Percentiles rank a stretch among this genome's conserved stretches.
Evolutionary conservation across 1,284 basidiomycete genomes (phyloP).

Genomic region (Ceratobasidium sp.): DNA sequence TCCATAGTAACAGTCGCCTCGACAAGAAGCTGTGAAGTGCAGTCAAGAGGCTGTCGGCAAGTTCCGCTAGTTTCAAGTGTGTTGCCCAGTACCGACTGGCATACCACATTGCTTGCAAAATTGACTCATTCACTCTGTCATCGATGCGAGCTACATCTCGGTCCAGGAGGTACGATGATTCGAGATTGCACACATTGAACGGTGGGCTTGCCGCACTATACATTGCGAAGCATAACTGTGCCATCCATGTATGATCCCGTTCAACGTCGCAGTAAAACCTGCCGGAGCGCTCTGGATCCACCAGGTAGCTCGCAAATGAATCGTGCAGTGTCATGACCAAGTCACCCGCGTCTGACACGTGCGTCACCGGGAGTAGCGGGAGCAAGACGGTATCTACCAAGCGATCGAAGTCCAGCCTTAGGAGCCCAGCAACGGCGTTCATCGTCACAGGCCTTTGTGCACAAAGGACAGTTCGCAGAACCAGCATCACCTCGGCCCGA

Average conservation of each 20-base stretch:
- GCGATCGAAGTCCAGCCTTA: neutral
- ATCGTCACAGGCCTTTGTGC: neutral
- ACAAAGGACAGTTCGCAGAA: neutral
- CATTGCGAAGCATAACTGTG: neutral
- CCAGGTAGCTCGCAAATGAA: too few species aligned
- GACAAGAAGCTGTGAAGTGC: neutral
- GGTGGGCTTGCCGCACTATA: neutral
- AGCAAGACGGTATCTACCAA: neutral
- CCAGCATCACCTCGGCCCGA: neutral
- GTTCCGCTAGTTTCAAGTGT: neutral
- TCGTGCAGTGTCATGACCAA: too few species aligned
- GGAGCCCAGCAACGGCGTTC: neutral
- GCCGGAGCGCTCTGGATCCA: too few species aligned
- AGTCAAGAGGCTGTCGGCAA: neutral
- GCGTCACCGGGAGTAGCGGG: too few species aligned
- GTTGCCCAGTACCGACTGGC: constrained; percentile 12
- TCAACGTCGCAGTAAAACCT: too few species aligned
- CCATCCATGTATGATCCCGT: neutral
- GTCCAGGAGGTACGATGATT: constrained; percentile 7
- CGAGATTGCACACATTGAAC: too few species aligned
- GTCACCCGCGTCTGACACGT: too few species aligned
- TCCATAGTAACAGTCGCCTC: constrained; percentile 36
- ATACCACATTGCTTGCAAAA: neutral
- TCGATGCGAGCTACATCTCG: neutral
- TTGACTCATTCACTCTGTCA: neutral